Conservation (phyloP, 768 basidiomycete species). For the Leccinum longicurvipes region DNA sequence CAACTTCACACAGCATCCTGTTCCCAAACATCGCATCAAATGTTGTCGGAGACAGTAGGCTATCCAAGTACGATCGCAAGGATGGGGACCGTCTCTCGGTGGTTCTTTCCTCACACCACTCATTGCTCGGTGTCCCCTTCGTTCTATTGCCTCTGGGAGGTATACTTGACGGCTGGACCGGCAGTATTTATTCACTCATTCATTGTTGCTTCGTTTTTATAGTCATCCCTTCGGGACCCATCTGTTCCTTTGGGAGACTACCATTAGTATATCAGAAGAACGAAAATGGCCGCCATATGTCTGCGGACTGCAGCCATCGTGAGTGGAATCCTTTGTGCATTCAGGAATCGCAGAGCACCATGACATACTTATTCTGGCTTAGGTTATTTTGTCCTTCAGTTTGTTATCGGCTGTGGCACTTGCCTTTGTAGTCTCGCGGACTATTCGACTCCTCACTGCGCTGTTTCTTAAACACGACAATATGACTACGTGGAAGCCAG, state of each 20-base stretch:
- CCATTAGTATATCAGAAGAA: neutral
- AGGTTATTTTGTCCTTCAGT: slow-evolving; percentile 52
- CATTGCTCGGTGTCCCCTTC: slow-evolving; percentile 9
- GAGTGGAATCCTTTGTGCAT: slow-evolving; percentile 5
- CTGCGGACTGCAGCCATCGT: slow-evolving; percentile 19
- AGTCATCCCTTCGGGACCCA: neutral
- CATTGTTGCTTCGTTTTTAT: neutral
- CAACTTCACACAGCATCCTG: slow-evolving; percentile 6
- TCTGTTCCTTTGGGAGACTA: neutral
- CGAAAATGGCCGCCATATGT: slow-evolving; percentile 7
- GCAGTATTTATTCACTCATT: slow-evolving; percentile 5
- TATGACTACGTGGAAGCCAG: slow-evolving; percentile 32
- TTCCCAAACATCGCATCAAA: slow-evolving; percentile 6
- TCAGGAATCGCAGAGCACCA: neutral
- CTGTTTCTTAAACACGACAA: slow-evolving; percentile 28
- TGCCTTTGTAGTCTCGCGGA: slow-evolving; percentile 45
- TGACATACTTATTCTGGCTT: neutral
- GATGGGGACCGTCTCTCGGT: neutral
- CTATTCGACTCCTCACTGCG: slow-evolving; percentile 44
- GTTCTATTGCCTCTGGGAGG: slow-evolving; percentile 32
- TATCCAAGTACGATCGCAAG: neutral
- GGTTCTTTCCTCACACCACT: slow-evolving; percentile 19
- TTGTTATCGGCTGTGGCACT: slow-evolving; percentile 53
- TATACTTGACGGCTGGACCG: slow-evolving; percentile 24
- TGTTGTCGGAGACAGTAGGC: neutral